Base-by-base conservation (phyloP, 2,329 filamentous ascomycete genomes). In the Herpotrichia juniperi region DNA sequence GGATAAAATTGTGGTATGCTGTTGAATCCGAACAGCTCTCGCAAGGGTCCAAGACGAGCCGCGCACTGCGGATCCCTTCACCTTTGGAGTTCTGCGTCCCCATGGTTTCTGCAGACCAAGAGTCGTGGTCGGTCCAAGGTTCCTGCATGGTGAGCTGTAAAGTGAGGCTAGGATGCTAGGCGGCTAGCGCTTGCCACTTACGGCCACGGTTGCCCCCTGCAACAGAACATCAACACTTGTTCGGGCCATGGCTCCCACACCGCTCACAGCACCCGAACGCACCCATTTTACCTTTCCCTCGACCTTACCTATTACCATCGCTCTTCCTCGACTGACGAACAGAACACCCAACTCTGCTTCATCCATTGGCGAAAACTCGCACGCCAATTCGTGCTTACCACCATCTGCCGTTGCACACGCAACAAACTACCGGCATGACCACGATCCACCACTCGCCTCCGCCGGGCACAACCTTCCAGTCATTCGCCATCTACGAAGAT, bases 401-500 rank as follows among this genome's bases (percentile, higher is more conserved):
- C 43, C 3, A 34, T 32, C 43, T 14, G 43, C 43, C 31, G 53
- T 59, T 49, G 61, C 52, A 63, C 61, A 37, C 50, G 53, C 60
- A 52, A 63, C 54, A 50, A 46, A 52, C 56, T 43, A 46, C 49
- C 46, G 52, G 50, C 25, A 71, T 71, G 67, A 66, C 67, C 46
- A 70, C 69, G 22, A 56, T 68, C 42, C 67, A 69, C 54, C 63
- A 68, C 42, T 56, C 67, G 31, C 61, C 65, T 39, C 63, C 66
- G 40, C 66, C 66, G 49, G 66, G 65, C 50, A 55, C 63, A 44
- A 58, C 66, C 8, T 28, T 28, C 4, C 40, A 8, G 12, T 64
- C 68, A 31, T 72, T 72, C 56, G 63, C 64, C 16, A 68, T 71
- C 25, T 69, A 71, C 55, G 66, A 72, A 59, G 66, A 72, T 42